Percentiles rank a stretch among this genome's conserved stretches.
Conservation (phyloP, 345 rosid genomes). For the Balakata baccata region DNA sequence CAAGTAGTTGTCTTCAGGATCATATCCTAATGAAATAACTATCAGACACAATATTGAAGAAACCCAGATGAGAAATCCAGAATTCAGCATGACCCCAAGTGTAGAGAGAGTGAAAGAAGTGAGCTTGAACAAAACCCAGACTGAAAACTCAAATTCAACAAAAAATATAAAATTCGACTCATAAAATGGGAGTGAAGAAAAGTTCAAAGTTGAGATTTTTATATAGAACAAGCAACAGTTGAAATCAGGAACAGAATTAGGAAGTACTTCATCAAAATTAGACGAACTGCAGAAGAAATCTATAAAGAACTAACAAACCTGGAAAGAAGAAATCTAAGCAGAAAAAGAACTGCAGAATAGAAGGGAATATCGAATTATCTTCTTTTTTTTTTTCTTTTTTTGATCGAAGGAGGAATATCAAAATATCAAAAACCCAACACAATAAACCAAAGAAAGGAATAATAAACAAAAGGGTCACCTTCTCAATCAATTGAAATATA, state of each 20-base stretch:
- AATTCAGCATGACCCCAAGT: conserved; percentile 29
- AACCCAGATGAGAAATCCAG: conserved; percentile 26
- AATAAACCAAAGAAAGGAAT: neutral
- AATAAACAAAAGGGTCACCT: neutral
- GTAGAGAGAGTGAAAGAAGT: neutral
- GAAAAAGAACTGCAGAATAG: too few species aligned
- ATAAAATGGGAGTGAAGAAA: neutral
- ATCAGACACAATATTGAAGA: conserved; percentile 29
- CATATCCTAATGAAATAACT: conserved; percentile 40
- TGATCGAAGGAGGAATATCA: neutral
- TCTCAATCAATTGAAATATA: neutral
- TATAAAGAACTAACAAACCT: too few species aligned
- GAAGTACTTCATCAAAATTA: too few species aligned
- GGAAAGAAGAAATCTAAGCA: neutral
- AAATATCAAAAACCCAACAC: neutral
- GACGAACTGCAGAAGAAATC: too few species aligned
- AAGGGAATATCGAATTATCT: too few species aligned
- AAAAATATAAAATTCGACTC: neutral
- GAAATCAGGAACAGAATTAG: too few species aligned
- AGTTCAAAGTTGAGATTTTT: neutral
- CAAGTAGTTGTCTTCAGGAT: conserved; percentile 47
- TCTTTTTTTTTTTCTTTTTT: too few species aligned
- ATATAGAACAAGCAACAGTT: neutral
- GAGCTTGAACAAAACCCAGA: conserved; percentile 2
- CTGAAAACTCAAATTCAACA: neutral